Evolutionary conservation across 2,329 filamentous ascomycete genomes (phyloP).

Genomic region (Paecilomyces variotii): DNA sequence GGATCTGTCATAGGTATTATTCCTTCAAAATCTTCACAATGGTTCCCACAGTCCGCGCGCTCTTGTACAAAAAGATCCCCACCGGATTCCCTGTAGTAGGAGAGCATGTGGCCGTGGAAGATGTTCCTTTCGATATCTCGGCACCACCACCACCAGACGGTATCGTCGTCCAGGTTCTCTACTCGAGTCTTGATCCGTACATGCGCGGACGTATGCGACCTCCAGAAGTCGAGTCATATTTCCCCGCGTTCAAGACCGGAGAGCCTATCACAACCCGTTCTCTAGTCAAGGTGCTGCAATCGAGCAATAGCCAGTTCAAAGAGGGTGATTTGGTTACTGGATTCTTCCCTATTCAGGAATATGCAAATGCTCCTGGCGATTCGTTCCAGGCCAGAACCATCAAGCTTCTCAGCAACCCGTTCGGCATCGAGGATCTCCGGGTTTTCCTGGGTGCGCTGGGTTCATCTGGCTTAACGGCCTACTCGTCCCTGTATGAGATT

Average conservation of each 20-base stretch:
- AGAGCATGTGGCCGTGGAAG: background rate
- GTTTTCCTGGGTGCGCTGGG: conserved; percentile 55
- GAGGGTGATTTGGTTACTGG: background rate
- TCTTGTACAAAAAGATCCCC: background rate
- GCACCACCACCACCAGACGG: conserved; percentile 51
- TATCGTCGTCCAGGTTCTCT: conserved; percentile 57
- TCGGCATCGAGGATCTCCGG: background rate
- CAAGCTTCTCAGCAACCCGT: background rate
- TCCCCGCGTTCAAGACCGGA: conserved; percentile 44
- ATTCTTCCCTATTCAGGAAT: background rate
- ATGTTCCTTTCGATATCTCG: conserved; percentile 18
- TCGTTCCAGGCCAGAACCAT: background rate
- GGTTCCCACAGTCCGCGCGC: background rate
- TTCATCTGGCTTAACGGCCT: conserved; percentile 65
- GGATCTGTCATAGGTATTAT: background rate
- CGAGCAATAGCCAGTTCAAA: background rate
- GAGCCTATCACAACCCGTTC: background rate
- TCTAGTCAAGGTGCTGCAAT: background rate
- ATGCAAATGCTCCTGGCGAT: background rate
- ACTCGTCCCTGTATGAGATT: conserved; percentile 60
- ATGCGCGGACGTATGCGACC: conserved; percentile 65
- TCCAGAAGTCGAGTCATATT: conserved; percentile 55
- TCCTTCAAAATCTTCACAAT: background rate
- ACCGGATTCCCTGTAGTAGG: background rate
- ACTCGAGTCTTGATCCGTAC: conserved; percentile 70